Evolutionary conservation across 208 protist species (phyloP).

Genomic region (Phytomonas sp.): DNA sequence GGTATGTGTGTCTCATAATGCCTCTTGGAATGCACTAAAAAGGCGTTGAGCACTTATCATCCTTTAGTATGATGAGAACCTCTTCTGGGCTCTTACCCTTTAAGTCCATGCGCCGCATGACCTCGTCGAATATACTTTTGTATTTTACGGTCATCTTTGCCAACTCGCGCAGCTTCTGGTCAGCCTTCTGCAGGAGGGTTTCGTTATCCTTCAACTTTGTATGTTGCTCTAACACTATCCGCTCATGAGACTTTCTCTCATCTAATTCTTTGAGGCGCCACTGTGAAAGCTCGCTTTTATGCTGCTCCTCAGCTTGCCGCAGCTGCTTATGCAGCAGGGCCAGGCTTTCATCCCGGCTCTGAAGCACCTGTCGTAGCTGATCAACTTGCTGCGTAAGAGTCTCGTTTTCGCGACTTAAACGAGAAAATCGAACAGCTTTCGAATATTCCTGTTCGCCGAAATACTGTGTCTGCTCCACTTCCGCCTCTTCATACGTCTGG

Average conservation of each 20-base stretch:
- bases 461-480: constrained; percentile 3
- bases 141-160: constrained; percentile 41
- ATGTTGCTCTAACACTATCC: constrained; percentile 21
- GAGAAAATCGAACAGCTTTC: constrained; percentile 17
- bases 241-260: constrained; percentile 34
- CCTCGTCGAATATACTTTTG: constrained; percentile 26
- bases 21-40: background rate
- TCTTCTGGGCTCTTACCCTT: background rate
- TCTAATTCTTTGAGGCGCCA: constrained; percentile 42
- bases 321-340: constrained; percentile 34
- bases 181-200: constrained; percentile 32
- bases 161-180: constrained; percentile 39
- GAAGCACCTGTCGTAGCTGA: constrained; percentile 45
- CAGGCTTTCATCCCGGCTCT: constrained; percentile 51
- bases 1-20: background rate
- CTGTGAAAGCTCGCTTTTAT: constrained; percentile 30
- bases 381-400: constrained; percentile 24
- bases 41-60: background rate
- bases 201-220: constrained; percentile 26
- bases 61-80: background rate
- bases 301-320: constrained; percentile 28
- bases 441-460: constrained; percentile 18
- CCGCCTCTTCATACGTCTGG: constrained; percentile 6
- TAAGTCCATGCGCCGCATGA: background rate
- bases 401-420: constrained; percentile 23